phyloP scores from a whole-genome alignment of 257 asterid species.

The Cinchona pubescens region DNA sequence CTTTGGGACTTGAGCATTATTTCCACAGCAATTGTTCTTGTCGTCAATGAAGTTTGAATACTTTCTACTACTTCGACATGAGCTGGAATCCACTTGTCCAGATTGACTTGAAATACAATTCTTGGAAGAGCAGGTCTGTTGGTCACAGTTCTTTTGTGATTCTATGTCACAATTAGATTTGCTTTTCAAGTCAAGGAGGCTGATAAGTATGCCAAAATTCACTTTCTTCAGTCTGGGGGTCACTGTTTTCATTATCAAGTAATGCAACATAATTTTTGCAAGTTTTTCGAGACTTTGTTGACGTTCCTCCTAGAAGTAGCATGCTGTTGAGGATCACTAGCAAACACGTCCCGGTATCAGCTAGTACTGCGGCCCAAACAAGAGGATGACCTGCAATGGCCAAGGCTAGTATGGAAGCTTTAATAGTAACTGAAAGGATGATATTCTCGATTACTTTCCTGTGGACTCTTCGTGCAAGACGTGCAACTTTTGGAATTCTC shows the following conservation, averaged over 20 bases:
- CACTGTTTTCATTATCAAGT: constrained; percentile 14
- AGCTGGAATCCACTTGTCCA: background rate
- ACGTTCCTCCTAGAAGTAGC: constrained; percentile 45
- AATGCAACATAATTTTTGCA: constrained; percentile 16
- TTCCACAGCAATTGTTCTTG: constrained; percentile 14
- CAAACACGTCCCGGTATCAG: constrained; percentile 80
- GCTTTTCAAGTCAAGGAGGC: too few relatives aligned
- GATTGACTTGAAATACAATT: constrained; percentile 11
- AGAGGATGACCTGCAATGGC: constrained; percentile 86
- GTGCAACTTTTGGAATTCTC: constrained; percentile 52
- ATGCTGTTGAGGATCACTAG: constrained; percentile 81
- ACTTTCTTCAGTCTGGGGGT: background rate
- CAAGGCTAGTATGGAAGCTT: constrained; percentile 56
- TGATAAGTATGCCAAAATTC: constrained; percentile 1
- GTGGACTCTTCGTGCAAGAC: constrained; percentile 46
- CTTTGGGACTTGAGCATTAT: constrained; percentile 6
- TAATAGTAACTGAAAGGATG: constrained; percentile 44
- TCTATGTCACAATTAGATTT: constrained; percentile 17
- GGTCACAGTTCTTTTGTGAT: constrained; percentile 20
- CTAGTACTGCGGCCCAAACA: constrained; percentile 84
- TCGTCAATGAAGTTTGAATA: constrained; percentile 16
- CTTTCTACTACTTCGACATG: constrained; percentile 16
- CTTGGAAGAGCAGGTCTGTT: constrained; percentile 24
- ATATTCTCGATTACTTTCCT: constrained; percentile 66
- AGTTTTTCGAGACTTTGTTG: constrained; percentile 10